phyloP scores from a whole-genome alignment of 2,329 filamentous ascomycete species.

The Microascus cirrosus region DNA sequence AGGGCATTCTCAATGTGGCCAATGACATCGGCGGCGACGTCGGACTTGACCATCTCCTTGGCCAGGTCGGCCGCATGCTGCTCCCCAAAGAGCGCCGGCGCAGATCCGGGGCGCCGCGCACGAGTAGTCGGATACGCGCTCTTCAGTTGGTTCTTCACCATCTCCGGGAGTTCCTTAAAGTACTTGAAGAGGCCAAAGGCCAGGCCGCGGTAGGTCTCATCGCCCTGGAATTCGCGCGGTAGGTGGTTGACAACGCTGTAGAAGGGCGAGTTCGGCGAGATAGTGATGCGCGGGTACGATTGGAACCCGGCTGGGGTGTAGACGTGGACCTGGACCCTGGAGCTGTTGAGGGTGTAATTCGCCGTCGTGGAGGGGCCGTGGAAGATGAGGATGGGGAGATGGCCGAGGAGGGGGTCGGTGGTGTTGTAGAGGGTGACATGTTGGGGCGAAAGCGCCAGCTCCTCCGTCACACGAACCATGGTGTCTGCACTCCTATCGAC shows the following conservation, averaged over 20 bases:
- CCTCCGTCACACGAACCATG: conserved; percentile 77
- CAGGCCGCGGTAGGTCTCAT: conserved; percentile 82
- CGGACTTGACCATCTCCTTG: conserved; percentile 70
- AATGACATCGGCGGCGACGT: conserved; percentile 64
- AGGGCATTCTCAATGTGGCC: conserved; percentile 64
- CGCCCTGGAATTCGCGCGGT: conserved; percentile 87
- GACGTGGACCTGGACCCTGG: conserved; percentile 88
- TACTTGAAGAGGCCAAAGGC: conserved; percentile 93
- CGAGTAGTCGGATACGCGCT: conserved; percentile 41
- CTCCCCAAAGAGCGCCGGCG: conserved; percentile 69
- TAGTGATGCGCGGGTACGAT: conserved; percentile 81
- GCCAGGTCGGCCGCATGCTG: conserved; percentile 89
- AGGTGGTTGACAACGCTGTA: conserved; percentile 85
- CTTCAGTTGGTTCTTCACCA: conserved; percentile 61
- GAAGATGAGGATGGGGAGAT: conserved; percentile 79
- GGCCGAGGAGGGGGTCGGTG: conserved; percentile 70
- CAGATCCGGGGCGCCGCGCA: conserved; percentile 49
- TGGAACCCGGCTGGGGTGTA: conserved; percentile 82
- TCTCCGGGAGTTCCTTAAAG: conserved; percentile 73
- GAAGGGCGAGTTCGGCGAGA: conserved; percentile 84
- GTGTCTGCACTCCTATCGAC: conserved; percentile 19
- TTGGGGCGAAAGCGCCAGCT: conserved; percentile 69
- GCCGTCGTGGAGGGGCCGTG: conserved; percentile 84
- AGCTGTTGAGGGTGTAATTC: conserved; percentile 78
- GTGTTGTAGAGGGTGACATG: conserved; percentile 81